Percentiles rank a stretch among this genome's conserved stretches.
These are phyloP conservation scores for Vigna mungo DNA, from an alignment of 306 rosid genomes.

Conservation along the genomic window DNA sequence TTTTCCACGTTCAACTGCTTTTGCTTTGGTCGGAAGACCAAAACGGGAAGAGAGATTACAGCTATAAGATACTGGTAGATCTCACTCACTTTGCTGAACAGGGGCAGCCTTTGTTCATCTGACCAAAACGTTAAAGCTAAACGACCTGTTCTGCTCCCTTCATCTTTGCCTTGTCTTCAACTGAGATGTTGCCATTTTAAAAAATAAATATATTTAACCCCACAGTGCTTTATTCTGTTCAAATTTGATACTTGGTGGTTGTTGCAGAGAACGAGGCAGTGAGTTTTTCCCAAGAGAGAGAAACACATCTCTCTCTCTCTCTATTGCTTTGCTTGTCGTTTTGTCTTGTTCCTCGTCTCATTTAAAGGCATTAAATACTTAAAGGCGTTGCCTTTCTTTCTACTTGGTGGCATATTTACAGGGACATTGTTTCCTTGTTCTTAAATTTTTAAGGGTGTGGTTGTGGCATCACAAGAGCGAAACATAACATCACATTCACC, in stretches of 20 bases:
- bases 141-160: conserved; percentile 68
- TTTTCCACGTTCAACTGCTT: conserved; percentile 69
- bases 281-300: conserved; percentile 66
- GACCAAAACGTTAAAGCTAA: conserved; percentile 54
- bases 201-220: background rate
- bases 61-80: conserved; percentile 41
- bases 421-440: conserved; percentile 41
- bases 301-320: conserved; percentile 43
- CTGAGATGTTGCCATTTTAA: conserved; percentile 46
- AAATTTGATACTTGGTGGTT: conserved; percentile 79
- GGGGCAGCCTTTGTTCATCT: conserved; percentile 77
- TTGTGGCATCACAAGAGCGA: conserved; percentile 31
- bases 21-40: conserved; percentile 78
- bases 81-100: conserved; percentile 79
- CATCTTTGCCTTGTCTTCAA: conserved; percentile 2
- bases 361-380: conserved; percentile 67
- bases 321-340: conserved; percentile 56
- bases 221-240: conserved; percentile 77
- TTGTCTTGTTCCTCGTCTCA: conserved; percentile 84
- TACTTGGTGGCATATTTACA: conserved; percentile 44
- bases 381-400: conserved; percentile 51
- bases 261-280: conserved; percentile 85
- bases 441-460: conserved; percentile 35
- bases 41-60: conserved; percentile 53
- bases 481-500: conserved; percentile 30